Evolutionary conservation across 163 green algal species (phyloP).

Genomic region (Chloromonas sp.): DNA sequence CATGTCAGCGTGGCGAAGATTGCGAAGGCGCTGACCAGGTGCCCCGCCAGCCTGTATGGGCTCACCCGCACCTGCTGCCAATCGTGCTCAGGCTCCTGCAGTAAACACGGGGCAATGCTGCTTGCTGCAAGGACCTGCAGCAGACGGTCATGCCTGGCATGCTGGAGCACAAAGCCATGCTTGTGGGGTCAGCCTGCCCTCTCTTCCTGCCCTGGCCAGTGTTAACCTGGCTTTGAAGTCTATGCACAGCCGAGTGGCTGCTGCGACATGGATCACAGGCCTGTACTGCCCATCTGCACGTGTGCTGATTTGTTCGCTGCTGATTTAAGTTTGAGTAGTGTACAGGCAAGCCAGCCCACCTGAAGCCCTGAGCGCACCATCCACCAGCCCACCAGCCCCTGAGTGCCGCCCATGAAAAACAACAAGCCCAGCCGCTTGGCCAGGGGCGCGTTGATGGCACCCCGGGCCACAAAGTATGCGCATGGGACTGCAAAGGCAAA

Average conservation of each 20-base stretch:
- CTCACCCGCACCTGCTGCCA: constrained; percentile 80
- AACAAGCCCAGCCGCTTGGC: constrained; percentile 77
- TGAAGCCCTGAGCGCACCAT: constrained; percentile 88
- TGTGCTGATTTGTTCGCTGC: too few relatives aligned
- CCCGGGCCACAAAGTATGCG: constrained; percentile 66
- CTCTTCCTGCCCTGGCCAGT: too few relatives aligned
- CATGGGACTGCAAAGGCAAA: constrained; percentile 75
- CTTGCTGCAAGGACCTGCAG: too few relatives aligned
- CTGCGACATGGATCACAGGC: too few relatives aligned
- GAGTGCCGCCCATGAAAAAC: constrained; percentile 83
- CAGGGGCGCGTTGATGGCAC: constrained; percentile 66
- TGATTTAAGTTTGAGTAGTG: too few relatives aligned
- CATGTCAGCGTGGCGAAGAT: constrained; percentile 91
- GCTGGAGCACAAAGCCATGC: neutral
- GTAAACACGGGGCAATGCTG: too few relatives aligned
- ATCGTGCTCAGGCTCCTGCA: constrained; percentile 64
- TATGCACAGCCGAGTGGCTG: too few relatives aligned
- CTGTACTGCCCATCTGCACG: too few relatives aligned
- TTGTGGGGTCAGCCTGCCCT: too few relatives aligned
- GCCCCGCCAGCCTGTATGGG: constrained; percentile 91
- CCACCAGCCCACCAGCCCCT: constrained; percentile 98
- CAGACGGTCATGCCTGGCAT: neutral
- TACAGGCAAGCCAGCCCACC: constrained; percentile 25
- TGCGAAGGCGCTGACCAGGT: constrained; percentile 91
- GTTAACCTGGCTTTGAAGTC: too few relatives aligned